phyloP scores from a whole-genome alignment of 345 rosid species.

The Populus simonii region DNA sequence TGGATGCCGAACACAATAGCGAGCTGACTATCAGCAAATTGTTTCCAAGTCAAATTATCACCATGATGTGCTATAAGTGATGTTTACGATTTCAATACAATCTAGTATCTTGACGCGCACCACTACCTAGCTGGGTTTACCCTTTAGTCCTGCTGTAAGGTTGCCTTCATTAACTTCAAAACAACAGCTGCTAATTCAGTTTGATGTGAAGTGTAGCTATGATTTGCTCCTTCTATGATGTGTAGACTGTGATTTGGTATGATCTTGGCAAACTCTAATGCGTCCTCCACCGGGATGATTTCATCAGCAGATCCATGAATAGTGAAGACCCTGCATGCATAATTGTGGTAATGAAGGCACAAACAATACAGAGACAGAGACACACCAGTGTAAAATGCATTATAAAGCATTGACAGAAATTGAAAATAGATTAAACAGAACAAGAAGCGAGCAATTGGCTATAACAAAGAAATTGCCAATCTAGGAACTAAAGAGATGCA shows the following conservation, averaged over 20 bases:
- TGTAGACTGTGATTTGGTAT: slow-evolving; percentile 28
- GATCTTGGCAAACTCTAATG: slow-evolving; percentile 25
- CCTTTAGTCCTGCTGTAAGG: slow-evolving; percentile 19
- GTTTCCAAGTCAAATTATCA: not conserved
- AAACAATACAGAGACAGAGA: not conserved
- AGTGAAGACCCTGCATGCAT: slow-evolving; percentile 24
- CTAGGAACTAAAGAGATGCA: not conserved
- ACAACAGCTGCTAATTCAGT: slow-evolving; percentile 15
- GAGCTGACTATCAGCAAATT: too few species aligned
- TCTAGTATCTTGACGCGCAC: not conserved
- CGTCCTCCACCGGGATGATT: slow-evolving; percentile 26
- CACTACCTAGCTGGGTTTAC: not conserved
- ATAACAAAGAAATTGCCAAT: not conserved
- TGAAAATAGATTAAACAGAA: not conserved
- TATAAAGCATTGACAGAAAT: not conserved
- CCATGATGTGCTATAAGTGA: too few species aligned
- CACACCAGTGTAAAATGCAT: not conserved
- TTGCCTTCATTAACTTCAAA: slow-evolving; percentile 13
- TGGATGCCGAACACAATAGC: not conserved
- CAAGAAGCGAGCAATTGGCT: not conserved
- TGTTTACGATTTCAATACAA: not conserved
- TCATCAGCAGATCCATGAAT: slow-evolving; percentile 31
- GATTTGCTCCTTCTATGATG: slow-evolving; percentile 30
- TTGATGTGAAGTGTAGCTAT: slow-evolving; percentile 24
- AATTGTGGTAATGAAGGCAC: not conserved